Conservation (phyloP, 208 protist species). For the Acanthamoeba lenticulata region DNA sequence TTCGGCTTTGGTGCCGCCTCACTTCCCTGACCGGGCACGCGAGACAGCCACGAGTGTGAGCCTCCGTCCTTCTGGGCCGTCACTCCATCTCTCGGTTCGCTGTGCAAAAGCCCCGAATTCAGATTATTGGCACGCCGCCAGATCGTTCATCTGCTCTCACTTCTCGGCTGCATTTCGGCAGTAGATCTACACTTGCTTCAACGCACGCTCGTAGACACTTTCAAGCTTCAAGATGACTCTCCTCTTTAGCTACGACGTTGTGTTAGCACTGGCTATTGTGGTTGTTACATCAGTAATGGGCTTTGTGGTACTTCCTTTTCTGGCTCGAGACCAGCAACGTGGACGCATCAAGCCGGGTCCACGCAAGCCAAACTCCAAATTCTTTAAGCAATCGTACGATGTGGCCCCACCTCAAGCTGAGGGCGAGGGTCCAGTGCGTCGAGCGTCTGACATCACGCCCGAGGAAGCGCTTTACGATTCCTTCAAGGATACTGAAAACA, state of each 20-base stretch:
- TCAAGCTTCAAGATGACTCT: neutral
- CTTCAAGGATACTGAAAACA: constrained; percentile 17
- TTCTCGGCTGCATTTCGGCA: neutral
- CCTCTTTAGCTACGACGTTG: neutral
- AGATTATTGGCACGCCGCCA: too few relatives aligned
- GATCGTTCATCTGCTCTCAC: neutral
- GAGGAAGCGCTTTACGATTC: constrained; percentile 1
- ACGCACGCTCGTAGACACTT: too few relatives aligned
- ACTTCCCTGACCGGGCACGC: too few relatives aligned
- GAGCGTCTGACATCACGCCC: neutral
- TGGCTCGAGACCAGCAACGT: neutral
- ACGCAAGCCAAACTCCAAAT: neutral
- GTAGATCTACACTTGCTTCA: neutral
- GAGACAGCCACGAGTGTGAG: too few relatives aligned
- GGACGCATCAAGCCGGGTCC: constrained; percentile 4
- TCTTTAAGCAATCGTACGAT: neutral
- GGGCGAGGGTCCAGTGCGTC: neutral
- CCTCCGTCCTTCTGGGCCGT: neutral
- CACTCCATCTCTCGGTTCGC: neutral
- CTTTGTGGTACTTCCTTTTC: neutral
- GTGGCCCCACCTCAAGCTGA: neutral
- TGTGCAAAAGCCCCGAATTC: too few relatives aligned
- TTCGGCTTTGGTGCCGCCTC: neutral
- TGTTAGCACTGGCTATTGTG: neutral
- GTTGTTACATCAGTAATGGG: neutral